These are phyloP conservation scores for Petunia axillaris DNA, from an alignment of 257 asterid species.

Conservation along the genomic window DNA sequence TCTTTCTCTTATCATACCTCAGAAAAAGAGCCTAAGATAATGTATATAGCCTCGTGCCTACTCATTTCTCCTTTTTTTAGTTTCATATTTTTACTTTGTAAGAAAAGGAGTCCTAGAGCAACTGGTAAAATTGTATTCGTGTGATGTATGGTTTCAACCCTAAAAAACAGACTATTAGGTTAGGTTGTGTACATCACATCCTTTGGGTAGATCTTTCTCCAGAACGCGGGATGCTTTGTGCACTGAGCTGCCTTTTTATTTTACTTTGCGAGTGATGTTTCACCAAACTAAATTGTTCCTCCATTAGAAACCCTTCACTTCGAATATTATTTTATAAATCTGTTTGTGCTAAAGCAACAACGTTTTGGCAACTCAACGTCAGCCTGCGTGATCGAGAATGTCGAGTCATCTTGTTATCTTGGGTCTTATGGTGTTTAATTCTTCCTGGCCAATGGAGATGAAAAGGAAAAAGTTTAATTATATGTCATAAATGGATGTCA, in stretches of 20 bases:
- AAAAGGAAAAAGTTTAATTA: too few species aligned
- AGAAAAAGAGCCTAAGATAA: conserved; percentile 33
- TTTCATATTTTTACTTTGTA: background rate
- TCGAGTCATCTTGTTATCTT: too few species aligned
- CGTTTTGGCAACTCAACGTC: conserved; percentile 6
- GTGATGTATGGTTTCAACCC: too few species aligned
- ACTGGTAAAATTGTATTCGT: too few species aligned
- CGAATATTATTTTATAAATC: conserved; percentile 5
- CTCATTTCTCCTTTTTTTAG: background rate
- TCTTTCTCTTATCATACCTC: conserved; percentile 2
- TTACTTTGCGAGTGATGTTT: background rate
- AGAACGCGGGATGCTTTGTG: too few species aligned
- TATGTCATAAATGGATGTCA: too few species aligned
- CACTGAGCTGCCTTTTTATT: background rate
- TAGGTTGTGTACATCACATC: too few species aligned
- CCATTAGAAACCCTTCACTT: conserved; percentile 11
- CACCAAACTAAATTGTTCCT: conserved; percentile 20
- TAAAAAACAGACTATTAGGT: too few species aligned
- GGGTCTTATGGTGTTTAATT: too few species aligned
- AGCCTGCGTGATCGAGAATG: background rate
- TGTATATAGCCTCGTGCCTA: conserved; percentile 30
- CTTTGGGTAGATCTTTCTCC: too few species aligned
- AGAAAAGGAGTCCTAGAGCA: background rate
- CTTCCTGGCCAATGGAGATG: too few species aligned
- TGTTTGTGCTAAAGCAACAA: conserved; percentile 3